A percentile compares a stretch with the other conserved stretches of the same genome.
Conservation (phyloP, 768 basidiomycete genomes). For the Boletales sp. region DNA sequence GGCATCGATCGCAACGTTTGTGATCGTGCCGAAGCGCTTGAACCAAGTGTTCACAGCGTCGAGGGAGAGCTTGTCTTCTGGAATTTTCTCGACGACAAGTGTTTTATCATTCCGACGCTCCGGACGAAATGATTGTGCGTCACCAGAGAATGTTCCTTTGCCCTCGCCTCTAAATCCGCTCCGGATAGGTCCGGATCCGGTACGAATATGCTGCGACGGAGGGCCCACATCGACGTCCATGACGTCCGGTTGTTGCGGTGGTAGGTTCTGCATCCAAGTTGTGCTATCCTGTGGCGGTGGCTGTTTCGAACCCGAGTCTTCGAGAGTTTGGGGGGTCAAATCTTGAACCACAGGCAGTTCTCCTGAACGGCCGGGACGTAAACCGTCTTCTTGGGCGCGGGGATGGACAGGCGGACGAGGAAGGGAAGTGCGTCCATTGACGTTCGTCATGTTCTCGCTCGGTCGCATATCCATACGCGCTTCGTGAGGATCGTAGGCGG, state of each 20-base stretch:
- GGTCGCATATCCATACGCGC: conserved; percentile 78
- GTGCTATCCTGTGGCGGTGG: conserved; percentile 18
- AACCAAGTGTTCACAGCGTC: conserved; percentile 85
- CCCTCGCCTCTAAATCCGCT: conserved; percentile 47
- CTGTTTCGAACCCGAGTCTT: conserved; percentile 24
- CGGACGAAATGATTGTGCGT: conserved; percentile 62
- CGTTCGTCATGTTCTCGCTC: conserved; percentile 28
- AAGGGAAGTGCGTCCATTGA: conserved; percentile 32
- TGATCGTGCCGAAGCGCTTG: conserved; percentile 87
- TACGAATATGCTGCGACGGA: conserved; percentile 16
- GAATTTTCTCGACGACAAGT: conserved; percentile 93
- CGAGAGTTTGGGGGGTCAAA: conserved; percentile 56
- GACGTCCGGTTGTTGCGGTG: conserved; percentile 7
- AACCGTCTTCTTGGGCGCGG: conserved; percentile 52
- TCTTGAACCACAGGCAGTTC: conserved; percentile 85
- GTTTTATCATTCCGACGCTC: conserved; percentile 72
- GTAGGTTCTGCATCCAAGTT: conserved; percentile 19
- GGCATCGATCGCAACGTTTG: conserved; percentile 87
- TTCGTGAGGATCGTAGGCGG: conserved; percentile 75
- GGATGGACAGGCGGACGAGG: conserved; percentile 57
- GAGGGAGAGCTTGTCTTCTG: conserved; percentile 74
- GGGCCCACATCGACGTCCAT: conserved; percentile 36
- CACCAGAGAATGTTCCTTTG: conserved; percentile 59
- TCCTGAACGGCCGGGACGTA: conserved; percentile 48
- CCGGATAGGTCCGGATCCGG: conserved; percentile 36